These are phyloP conservation scores for Aspergillus glaucus DNA, from an alignment of 2,329 filamentous ascomycete genomes.

Conservation along the genomic window DNA sequence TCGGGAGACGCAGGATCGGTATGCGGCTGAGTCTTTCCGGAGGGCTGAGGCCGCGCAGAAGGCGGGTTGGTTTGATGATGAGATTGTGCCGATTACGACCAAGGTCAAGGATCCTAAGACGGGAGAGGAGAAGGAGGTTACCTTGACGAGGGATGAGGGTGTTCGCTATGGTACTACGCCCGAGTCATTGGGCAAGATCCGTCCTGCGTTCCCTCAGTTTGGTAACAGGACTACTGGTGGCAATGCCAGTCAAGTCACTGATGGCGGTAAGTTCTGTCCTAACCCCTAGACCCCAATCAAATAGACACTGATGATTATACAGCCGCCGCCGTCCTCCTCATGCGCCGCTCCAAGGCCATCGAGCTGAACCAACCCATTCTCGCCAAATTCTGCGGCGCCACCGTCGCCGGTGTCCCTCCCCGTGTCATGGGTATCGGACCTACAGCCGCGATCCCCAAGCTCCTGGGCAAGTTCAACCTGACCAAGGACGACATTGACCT, in stretches of 20 bases:
- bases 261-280: slow-evolving; percentile 57
- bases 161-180: slow-evolving; percentile 84
- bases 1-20: slow-evolving; percentile 75
- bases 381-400: slow-evolving; percentile 89
- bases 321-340: slow-evolving; percentile 81
- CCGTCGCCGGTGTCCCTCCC: slow-evolving; percentile 81
- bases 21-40: slow-evolving; percentile 78
- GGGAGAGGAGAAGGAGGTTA: slow-evolving; percentile 70
- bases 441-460: slow-evolving; percentile 64
- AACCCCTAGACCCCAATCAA: neutral
- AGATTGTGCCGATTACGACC: slow-evolving; percentile 83
- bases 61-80: slow-evolving; percentile 83
- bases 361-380: slow-evolving; percentile 85
- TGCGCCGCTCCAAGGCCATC: slow-evolving; percentile 87
- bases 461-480: slow-evolving; percentile 72
- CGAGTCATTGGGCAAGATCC: slow-evolving; percentile 75
- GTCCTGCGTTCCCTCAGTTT: slow-evolving; percentile 83
- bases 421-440: slow-evolving; percentile 87
- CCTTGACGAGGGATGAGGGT: slow-evolving; percentile 79
- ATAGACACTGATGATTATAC: slow-evolving; percentile 7
- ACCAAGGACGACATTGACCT: slow-evolving; percentile 78
- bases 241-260: slow-evolving; percentile 91
- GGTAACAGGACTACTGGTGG: slow-evolving; percentile 82
- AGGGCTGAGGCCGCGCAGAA: slow-evolving; percentile 87
- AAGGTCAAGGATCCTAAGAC: slow-evolving; percentile 77